Evolutionary conservation across 2,329 filamentous ascomycete species (phyloP).

Genomic region (Xylaria digitata): DNA sequence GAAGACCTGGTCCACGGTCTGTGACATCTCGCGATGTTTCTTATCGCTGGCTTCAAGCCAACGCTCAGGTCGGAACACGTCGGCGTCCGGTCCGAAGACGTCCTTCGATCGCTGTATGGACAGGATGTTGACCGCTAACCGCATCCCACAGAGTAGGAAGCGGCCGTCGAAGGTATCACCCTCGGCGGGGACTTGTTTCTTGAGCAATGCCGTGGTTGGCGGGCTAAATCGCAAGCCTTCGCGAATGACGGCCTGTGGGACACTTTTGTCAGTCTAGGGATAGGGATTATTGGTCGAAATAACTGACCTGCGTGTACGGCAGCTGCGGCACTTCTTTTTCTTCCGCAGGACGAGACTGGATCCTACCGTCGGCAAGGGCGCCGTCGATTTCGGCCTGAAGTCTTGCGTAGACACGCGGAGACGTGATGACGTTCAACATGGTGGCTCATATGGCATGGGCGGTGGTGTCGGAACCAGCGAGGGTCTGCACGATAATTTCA

Average conservation of each 20-base stretch:
- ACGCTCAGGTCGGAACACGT: conserved; percentile 37
- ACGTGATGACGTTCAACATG: too few species aligned
- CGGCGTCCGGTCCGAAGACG: conserved; percentile 34
- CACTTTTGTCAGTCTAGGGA: too few species aligned
- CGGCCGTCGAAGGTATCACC: conserved; percentile 40
- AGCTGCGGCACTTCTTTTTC: too few species aligned
- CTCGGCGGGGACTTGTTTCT: conserved; percentile 42
- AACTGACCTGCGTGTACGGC: too few species aligned
- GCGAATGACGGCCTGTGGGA: conserved; percentile 50
- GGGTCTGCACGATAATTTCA: too few species aligned
- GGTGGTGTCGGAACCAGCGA: too few species aligned
- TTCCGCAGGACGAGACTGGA: too few species aligned
- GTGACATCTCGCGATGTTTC: conserved; percentile 27
- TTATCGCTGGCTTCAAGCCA: conserved; percentile 28
- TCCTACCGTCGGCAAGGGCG: too few species aligned
- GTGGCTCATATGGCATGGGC: too few species aligned
- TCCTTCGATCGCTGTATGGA: conserved; percentile 24
- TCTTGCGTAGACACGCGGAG: too few species aligned
- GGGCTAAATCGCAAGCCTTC: conserved; percentile 53
- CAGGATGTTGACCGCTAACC: conserved; percentile 29
- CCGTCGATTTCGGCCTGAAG: too few species aligned
- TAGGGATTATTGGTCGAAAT: too few species aligned
- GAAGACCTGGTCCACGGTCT: conserved; percentile 30
- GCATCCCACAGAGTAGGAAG: conserved; percentile 35
- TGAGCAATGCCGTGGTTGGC: conserved; percentile 43